Base-by-base conservation (phyloP, 306 rosid species). In the Malus asiatica region DNA sequence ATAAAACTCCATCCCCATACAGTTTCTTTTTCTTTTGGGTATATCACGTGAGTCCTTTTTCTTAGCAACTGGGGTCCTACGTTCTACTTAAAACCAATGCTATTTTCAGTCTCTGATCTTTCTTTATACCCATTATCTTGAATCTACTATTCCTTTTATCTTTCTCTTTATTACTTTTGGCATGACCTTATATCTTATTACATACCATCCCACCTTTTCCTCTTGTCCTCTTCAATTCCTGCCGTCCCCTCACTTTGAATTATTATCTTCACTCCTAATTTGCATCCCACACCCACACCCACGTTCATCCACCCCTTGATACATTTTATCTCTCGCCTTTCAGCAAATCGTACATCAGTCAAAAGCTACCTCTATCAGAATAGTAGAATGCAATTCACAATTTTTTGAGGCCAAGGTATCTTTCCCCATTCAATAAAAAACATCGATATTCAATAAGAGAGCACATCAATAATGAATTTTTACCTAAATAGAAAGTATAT, bases 401-500 rank as follows among this genome's bases (percentile, higher is more conserved):
- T n/a, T 30, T 42, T 51, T 19, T 20, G 35, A 35, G 68, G 71
- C 70, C 42, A 23, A 61, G 44, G 57, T 25, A 67, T 33, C 33
- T 45, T 65, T 42, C 8, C 23, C 20, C 30, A 18, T n/a, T 65
- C 29, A 40, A 60, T 8, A 40, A 18, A 61, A 29, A 46, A 7
- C 35, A 67, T 12, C 59, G 30, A 29, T 55, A 57, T 66, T 70
- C 76, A 79, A 46, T 71, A 71, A 7, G 38, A 15, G 22, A 69
- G 40, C 44, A 65, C 8, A 38, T 4, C 4, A 42, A 75, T 14
- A 66, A 11, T 8, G 12, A 77, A 79, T 32, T 71, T 45, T 82
- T 92, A 92, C 98, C 97, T 90, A 51, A 91, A 82, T 74, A 95
- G 89, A 80, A 86, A 88, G 84, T 88, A 92, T 32, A 95, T 35